Evolutionary conservation across 805 yeast genomes (phyloP).

Genomic region (Starmerella apis): DNA sequence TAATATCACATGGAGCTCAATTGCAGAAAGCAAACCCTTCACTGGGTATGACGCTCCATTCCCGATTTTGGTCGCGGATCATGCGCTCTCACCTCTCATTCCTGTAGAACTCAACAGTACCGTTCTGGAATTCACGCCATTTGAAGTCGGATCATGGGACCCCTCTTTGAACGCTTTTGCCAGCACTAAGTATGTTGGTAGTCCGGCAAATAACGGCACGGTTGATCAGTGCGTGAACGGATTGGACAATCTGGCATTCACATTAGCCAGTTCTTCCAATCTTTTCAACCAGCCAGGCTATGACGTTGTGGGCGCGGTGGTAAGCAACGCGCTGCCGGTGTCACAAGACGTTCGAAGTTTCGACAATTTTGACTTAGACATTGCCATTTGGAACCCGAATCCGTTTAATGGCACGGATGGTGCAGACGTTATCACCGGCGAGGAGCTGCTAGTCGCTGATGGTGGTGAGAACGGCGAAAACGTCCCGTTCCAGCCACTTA

Average conservation of each 20-base stretch:
- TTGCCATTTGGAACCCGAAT: constrained; percentile 60
- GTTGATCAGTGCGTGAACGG: constrained; percentile 46
- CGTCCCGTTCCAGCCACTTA: constrained; percentile 54
- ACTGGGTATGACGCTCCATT: constrained; percentile 53
- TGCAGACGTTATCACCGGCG: constrained; percentile 22
- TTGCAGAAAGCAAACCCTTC: constrained; percentile 36
- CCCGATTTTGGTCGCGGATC: constrained; percentile 48
- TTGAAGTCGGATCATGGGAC: constrained; percentile 82
- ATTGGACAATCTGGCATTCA: constrained; percentile 70
- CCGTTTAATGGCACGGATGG: constrained; percentile 41
- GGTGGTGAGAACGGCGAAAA: constrained; percentile 75
- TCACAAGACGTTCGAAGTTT: constrained; percentile 31
- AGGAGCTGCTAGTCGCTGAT: constrained; percentile 48
- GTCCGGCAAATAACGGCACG: constrained; percentile 1
- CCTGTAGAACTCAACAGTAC: constrained; percentile 60
- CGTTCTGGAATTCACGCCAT: constrained; percentile 43
- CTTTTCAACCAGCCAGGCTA: constrained; percentile 56
- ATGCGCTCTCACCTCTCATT: constrained; percentile 39
- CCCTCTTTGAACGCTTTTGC: constrained; percentile 53
- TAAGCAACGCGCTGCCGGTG: constrained; percentile 26
- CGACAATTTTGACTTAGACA: constrained; percentile 35
- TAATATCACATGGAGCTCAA: constrained; percentile 47
- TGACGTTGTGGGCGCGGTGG: constrained; percentile 46
- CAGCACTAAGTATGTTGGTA: constrained; percentile 1
- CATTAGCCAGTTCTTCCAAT: constrained; percentile 74